A percentile compares a stretch with the other conserved stretches of the same genome.
Conservation (phyloP, 1,139 yeast genomes). For the Taphrina communis region DNA sequence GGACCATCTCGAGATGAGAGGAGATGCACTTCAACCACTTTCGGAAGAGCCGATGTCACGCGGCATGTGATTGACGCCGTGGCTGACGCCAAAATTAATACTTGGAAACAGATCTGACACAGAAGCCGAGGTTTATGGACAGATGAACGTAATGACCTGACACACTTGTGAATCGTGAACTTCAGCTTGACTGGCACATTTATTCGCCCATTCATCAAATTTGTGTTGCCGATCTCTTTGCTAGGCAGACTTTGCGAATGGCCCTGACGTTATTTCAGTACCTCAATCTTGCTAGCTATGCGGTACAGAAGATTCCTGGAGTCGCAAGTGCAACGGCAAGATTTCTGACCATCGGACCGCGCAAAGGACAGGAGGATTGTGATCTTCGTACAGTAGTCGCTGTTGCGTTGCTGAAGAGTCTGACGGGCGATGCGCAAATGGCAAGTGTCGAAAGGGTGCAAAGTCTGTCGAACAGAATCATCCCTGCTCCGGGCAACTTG, state of each 20-base stretch:
- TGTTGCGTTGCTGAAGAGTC: constrained; percentile 23
- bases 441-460: constrained; percentile 29
- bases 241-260: background rate
- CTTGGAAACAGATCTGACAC: background rate
- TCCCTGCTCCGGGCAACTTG: constrained; percentile 15
- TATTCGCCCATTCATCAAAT: no score
- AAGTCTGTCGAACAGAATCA: constrained; percentile 9
- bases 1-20: no score
- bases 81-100: background rate
- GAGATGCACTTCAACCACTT: no score
- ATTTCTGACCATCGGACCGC: constrained; percentile 17
- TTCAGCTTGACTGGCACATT: no score
- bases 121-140: background rate
- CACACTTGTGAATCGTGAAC: background rate
- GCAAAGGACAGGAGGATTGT: constrained; percentile 23
- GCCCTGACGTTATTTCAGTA: constrained; percentile 1
- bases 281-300: constrained; percentile 21
- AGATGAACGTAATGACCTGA: background rate
- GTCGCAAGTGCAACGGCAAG: constrained; percentile 22
- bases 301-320: constrained; percentile 18
- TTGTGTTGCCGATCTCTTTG: no score
- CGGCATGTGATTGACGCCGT: background rate
- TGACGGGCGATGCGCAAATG: constrained; percentile 20
- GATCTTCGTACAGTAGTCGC: constrained; percentile 21
- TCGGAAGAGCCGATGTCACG: background rate